Evolutionary conservation across 805 yeast genomes (phyloP).

Genomic region (Yamadazyma scolyti): DNA sequence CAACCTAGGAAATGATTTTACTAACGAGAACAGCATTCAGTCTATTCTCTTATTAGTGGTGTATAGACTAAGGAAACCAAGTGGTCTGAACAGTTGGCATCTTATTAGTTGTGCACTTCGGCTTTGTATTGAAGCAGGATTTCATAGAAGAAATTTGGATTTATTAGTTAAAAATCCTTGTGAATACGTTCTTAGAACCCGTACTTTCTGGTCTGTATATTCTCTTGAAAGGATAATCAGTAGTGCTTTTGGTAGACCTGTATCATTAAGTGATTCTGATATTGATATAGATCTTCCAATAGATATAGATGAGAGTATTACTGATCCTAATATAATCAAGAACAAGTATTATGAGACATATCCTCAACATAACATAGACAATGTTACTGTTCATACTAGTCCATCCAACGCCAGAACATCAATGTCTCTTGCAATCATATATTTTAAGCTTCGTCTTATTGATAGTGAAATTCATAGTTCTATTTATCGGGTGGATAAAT

Average conservation of each 20-base stretch:
- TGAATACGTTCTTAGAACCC: conserved; percentile 3
- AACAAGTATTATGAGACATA: conserved; percentile 4
- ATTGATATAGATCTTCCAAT: conserved; percentile 7
- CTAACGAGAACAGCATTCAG: conserved; percentile 3
- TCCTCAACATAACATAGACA: conserved; percentile 5
- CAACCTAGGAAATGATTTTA: neutral
- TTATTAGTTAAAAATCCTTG: conserved; percentile 3
- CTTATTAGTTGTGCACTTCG: conserved; percentile 5
- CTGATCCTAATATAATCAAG: conserved; percentile 2
- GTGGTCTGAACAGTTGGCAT: conserved; percentile 7
- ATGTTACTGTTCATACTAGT: neutral
- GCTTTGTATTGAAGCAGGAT: conserved; percentile 7
- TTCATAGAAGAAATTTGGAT: conserved; percentile 6
- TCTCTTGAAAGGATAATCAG: conserved; percentile 4
- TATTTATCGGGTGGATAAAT: conserved; percentile 5
- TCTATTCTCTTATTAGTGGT: conserved; percentile 6
- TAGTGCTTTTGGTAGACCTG: conserved; percentile 7
- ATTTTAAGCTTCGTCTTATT: conserved; percentile 3
- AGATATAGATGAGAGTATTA: conserved; percentile 5
- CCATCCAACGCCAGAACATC: conserved; percentile 1
- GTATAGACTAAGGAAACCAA: conserved; percentile 6
- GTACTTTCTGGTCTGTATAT: conserved; percentile 7
- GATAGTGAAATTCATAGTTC: conserved; percentile 6
- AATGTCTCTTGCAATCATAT: conserved; percentile 3
- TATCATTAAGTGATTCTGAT: conserved; percentile 6